Evolutionary conservation across 805 yeast genomes (phyloP), one percentile per base, ranked within the genome.

Genomic region (Starmerella cellae): DNA sequence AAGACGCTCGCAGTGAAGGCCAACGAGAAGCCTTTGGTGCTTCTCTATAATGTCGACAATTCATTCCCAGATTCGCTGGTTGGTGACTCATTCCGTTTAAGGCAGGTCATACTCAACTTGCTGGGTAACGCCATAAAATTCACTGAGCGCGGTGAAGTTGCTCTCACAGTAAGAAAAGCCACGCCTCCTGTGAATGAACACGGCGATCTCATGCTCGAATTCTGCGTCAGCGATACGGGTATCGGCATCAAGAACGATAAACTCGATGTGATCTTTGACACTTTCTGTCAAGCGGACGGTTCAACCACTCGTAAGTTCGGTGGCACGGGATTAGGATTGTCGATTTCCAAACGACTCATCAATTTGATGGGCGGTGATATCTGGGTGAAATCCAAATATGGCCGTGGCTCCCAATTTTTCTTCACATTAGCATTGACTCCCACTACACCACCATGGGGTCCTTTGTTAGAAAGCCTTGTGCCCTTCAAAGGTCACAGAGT

Each of bases 301-400:
- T 82, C 94, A 4, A 83, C 94, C 2, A 83, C 94, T 1, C 73
- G 94, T 59, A 82, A 82, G 60, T 84, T 83, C 59, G 95, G 94
- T 54, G 95, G 95, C 55, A 84, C 94, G 3, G 95, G 95, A 49
- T 68, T 83, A 36, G 95, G 95, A 16, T 68, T 83, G 43, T 81
- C 93, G 2, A 83, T 83, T 59, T 84, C 94, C 9, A 82, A 82
- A 60, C 84, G 82, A 54, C 69, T 83, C 52, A 83, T 84, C 55
- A 87, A 82, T 55, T 69, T 83, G 50, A 83, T 84, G 94, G 94
- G 94, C 34, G 95, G 94, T 58, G 88, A 80, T 49, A 82, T 83
- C 48, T 82, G 94, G 94, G 94, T 84, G 22, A 74, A 82, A 19
- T 81, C 93, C 0, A 71, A 70, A 46, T 81, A 76, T 56, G 91